Conservation (phyloP, 2,329 filamentous ascomycete genomes). For the Tolypocladium endophyticum region DNA sequence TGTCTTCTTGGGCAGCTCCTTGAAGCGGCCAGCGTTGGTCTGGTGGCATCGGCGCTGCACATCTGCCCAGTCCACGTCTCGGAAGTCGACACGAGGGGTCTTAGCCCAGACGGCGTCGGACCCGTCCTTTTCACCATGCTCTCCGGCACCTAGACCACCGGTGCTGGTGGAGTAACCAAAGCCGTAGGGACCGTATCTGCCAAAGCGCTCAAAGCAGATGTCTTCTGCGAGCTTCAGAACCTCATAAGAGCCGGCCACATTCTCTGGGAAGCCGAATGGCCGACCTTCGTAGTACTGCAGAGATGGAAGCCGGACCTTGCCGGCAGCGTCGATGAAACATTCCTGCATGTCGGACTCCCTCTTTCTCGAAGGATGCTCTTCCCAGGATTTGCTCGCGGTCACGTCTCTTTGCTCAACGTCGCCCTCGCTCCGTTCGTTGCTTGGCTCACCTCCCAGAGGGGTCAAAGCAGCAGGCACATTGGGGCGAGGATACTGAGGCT, state of each 20-base stretch:
- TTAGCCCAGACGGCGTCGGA: constrained; percentile 69
- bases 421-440: constrained; percentile 3
- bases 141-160: constrained; percentile 76
- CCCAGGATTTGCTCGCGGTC: constrained; percentile 21
- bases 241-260: constrained; percentile 79
- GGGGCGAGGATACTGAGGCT: constrained; percentile 68
- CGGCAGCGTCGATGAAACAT: constrained; percentile 66
- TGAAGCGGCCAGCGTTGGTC: constrained; percentile 62
- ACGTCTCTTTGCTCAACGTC: constrained; percentile 9
- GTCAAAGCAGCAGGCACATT: constrained; percentile 37
- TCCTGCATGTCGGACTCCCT: constrained; percentile 48
- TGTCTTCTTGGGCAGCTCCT: constrained; percentile 28
- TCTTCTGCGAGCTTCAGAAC: constrained; percentile 69
- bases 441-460: constrained; percentile 5
- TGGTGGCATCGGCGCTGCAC: constrained; percentile 64
- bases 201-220: constrained; percentile 88
- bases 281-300: constrained; percentile 69
- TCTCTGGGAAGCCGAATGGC: constrained; percentile 73
- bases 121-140: constrained; percentile 75
- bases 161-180: constrained; percentile 70
- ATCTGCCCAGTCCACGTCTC: constrained; percentile 66
- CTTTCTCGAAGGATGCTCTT: constrained; percentile 20
- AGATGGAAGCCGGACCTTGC: constrained; percentile 55
- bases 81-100: constrained; percentile 64
- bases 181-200: constrained; percentile 80